A percentile compares a stretch with the other conserved stretches of the same genome.
These are phyloP conservation scores for Clitopilus passeckerianus DNA, from an alignment of 768 basidiomycete species.

Conservation along the genomic window DNA sequence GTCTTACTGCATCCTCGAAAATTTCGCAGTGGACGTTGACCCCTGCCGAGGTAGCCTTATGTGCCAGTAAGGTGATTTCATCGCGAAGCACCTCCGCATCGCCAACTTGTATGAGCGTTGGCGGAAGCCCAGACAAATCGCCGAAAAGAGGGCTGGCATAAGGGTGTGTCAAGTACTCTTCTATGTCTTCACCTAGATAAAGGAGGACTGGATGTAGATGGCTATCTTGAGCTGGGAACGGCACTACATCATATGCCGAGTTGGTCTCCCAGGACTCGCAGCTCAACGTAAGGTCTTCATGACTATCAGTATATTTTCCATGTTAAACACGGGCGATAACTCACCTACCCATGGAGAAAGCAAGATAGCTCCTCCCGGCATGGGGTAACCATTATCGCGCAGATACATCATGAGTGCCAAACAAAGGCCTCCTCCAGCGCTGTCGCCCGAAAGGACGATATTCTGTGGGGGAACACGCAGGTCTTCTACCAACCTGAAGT, in stretches of 20 bases:
- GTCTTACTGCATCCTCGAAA: conserved; percentile 84
- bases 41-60: conserved; percentile 86
- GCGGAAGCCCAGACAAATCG: conserved; percentile 80
- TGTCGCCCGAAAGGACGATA: conserved; percentile 85
- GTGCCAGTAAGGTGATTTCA: conserved; percentile 85
- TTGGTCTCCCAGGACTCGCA: conserved; percentile 99
- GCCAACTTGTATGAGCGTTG: conserved; percentile 86
- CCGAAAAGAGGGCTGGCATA: conserved; percentile 96
- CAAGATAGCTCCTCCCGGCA: conserved; percentile 82
- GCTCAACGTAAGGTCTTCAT: conserved; percentile 86
- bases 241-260: conserved; percentile 78
- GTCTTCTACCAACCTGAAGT: conserved; percentile 83
- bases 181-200: conserved; percentile 80
- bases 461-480: conserved; percentile 90
- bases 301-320: not conserved
- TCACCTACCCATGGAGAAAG: conserved; percentile 95
- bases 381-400: conserved; percentile 80
- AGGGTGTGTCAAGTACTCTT: conserved; percentile 88
- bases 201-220: conserved; percentile 93
- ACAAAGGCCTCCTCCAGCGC: conserved; percentile 86
- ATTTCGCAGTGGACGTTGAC: conserved; percentile 84
- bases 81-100: conserved; percentile 96
- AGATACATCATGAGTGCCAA: conserved; percentile 91
- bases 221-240: conserved; percentile 65
- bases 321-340: conserved; percentile 22